Base-by-base conservation (phyloP, 164 flowering plant species). In the Kalanchoe fedtschenkoi region DNA sequence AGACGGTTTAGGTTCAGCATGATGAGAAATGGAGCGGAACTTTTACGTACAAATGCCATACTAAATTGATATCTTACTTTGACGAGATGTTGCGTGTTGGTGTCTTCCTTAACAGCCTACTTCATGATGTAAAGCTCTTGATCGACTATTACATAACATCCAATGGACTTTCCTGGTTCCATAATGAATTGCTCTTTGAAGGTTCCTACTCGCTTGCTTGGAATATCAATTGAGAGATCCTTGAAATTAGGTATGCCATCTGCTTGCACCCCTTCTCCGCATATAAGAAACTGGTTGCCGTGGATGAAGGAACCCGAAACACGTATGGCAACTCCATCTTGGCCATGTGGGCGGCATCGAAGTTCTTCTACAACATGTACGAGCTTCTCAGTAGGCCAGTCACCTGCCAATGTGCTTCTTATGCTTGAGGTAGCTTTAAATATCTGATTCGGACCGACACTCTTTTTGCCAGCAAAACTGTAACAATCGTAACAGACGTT, bases 341-440 rank as follows among this genome's bases (percentile, higher is more conserved):
- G 62, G 56, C 96, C 95, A 70, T 95, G 85, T 63, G 86, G 77
- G 59, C 97, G 90, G 39, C 99, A 95, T 44, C 83, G 96, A 51
- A 95, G 84, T 65, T 83, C 91, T 69, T 95, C 99, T 46, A 91
- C 99, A n/a, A 91, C 84, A 67, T 95, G 99, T 15, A 95, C 89
- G 7, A 95, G 95, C 66, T 73, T 83, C 62, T 95, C 95, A 16
- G 83, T 78, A 64, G 95, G 93, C 88, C 89, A 80, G 30, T 91
- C 88, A 51, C 99, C 99, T 11, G 83, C 85, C 67, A 95, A 76
- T 60, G 89, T 91, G 37, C 71, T 78, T 29, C 96, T 77, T 16
- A 89, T 77, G 43, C 70, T 68, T 43, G 96, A 81, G 34, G 87
- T 71, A 7, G 75, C 58, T 42, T 74, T 32, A 46, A 84, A 87